phyloP scores from a whole-genome alignment of 202 grass and related monocot genomes.

The Digitaria exilis region DNA sequence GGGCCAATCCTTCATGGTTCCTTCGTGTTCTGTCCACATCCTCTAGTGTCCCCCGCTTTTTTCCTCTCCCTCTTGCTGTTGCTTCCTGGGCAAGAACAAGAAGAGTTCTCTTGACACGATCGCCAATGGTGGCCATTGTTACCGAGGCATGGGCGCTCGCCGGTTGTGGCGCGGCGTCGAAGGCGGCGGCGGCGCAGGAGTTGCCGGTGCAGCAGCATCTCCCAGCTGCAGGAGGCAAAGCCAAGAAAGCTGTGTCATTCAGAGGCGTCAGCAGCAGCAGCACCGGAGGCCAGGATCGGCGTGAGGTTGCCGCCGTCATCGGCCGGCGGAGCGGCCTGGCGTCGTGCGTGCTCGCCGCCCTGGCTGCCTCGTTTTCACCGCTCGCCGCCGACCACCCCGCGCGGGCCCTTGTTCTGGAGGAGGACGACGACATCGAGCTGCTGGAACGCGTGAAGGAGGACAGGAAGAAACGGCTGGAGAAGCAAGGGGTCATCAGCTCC shows the following conservation, averaged over 20 bases:
- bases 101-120: neutral
- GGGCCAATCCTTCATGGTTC: neutral
- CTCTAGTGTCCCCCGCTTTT: neutral
- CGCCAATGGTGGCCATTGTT: slow-evolving; percentile 54
- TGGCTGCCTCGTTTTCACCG: slow-evolving; percentile 30
- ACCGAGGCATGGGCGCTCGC: slow-evolving; percentile 54
- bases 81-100: neutral
- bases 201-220: neutral
- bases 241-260: slow-evolving; percentile 47
- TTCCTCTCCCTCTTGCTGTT: neutral
- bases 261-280: slow-evolving; percentile 17
- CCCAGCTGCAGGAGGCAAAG: neutral
- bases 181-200: slow-evolving; percentile 15
- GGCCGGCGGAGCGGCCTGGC: slow-evolving; percentile 47
- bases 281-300: slow-evolving; percentile 6
- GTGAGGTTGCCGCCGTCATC: slow-evolving; percentile 11
- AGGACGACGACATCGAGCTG: slow-evolving; percentile 85
- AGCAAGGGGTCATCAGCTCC: slow-evolving; percentile 75
- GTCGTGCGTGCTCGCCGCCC: slow-evolving; percentile 52
- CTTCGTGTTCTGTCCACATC: neutral
- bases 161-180: slow-evolving; percentile 34
- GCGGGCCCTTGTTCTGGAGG: slow-evolving; percentile 66
- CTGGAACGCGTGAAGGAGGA: slow-evolving; percentile 84
- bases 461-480: slow-evolving; percentile 78
- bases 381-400: slow-evolving; percentile 20